Base-by-base conservation (phyloP, 1,284 basidiomycete genomes). In the Ustanciosporium gigantosporum region DNA sequence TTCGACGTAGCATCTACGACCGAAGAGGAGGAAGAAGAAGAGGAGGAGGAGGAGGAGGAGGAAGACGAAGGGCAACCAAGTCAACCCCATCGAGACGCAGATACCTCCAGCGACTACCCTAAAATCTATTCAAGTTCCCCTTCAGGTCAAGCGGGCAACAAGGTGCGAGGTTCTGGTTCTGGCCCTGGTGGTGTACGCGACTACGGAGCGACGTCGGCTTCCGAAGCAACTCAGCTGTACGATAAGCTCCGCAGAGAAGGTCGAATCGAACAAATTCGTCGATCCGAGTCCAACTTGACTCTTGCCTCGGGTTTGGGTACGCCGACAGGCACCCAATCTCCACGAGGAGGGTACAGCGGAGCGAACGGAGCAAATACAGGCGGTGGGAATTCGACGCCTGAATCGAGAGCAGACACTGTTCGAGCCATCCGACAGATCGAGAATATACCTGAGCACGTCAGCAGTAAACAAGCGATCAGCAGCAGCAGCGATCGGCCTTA, bases 201-300 rank as follows among this genome's bases (percentile, higher is more conserved):
- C 46, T 64, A 64, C 19, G 60, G 55, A 32, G 36, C 53, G 3
- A 64, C 46, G 6, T 48, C 48, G 8, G 40, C 55, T 1, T 49
- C 53, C 24, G 53, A 31, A 25, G 60, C 60, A 4, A 46, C 43
- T 15, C 53, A 65, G 45, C 61, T 65, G 36, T 65, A 45, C 37
- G 56, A 65, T 43, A 52, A 53, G 31, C 56, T 65, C 25, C 61
- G 61, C 23, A 49, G 55, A 2, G 46, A 65, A 36, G 51, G 50
- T 3, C 50, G 61, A 9, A 51, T 55, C 38, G 50, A 65, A 37
- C 55, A 65, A 25, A 49, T 65, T 13, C 55, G 56, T 8, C 50
- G 61, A 5, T 55, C 50, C 37, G 61, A 65, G 34, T 65, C 61
- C 4, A 57, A 53, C 31, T 38, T 59, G 13, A 56, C 55, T 5